These are phyloP conservation scores for Drechslerella dactyloides DNA, from an alignment of 2,329 filamentous ascomycete genomes.

Conservation along the genomic window DNA sequence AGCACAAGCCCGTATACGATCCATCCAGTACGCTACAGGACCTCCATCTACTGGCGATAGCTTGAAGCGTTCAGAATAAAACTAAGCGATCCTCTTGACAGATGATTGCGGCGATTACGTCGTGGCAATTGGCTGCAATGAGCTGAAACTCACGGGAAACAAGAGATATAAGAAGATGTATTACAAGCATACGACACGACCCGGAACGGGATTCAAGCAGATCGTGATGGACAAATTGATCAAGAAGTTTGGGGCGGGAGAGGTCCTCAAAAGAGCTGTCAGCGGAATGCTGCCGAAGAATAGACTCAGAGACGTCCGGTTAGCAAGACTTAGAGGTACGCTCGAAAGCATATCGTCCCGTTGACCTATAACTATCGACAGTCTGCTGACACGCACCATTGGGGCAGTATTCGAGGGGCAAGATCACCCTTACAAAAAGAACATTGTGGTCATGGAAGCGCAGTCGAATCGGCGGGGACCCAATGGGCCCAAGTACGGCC, in stretches of 20 bases:
- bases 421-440: conserved; percentile 88
- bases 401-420: conserved; percentile 82
- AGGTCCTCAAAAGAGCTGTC: conserved; percentile 89
- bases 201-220: conserved; percentile 76
- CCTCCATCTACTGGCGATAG: neutral
- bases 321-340: conserved; percentile 80
- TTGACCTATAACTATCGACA: neutral
- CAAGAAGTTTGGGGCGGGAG: conserved; percentile 88
- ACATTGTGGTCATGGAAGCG: conserved; percentile 68
- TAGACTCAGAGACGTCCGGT: conserved; percentile 80
- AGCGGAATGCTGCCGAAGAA: conserved; percentile 99
- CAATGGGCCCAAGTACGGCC: conserved; percentile 16
- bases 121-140: conserved; percentile 85
- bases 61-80: too few species aligned
- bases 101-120: conserved; percentile 98
- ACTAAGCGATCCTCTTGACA: conserved; percentile 1
- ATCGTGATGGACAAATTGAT: conserved; percentile 96
- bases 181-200: conserved; percentile 90
- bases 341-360: neutral
- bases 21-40: conserved; percentile 69
- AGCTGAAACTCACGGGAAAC: conserved; percentile 85
- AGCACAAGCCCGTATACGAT: conserved; percentile 98
- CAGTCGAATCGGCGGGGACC: conserved; percentile 38
- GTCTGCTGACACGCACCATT: conserved; percentile 9
- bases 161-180: conserved; percentile 95